A percentile compares a stretch with the other conserved stretches of the same genome.
Conservation (phyloP, 176 grass and related monocot species). For the Raddia guianensis region DNA sequence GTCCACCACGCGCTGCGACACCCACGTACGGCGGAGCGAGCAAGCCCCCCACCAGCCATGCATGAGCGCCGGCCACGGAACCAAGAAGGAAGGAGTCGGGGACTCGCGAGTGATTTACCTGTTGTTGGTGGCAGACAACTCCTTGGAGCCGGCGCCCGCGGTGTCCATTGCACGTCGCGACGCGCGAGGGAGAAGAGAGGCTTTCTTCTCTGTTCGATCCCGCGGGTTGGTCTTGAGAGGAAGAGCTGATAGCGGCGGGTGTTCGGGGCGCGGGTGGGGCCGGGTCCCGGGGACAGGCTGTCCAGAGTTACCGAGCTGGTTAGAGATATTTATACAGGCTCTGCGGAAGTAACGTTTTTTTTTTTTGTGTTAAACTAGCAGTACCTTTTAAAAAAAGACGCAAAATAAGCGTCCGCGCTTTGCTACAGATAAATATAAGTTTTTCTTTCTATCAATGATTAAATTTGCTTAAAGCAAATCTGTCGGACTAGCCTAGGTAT, state of each 20-base stretch:
- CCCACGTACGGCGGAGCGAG: background rate
- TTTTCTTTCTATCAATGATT: no score
- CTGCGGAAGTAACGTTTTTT: background rate
- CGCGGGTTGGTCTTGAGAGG: background rate
- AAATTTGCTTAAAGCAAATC: no score
- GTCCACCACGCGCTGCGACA: conserved; percentile 66
- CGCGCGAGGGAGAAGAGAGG: background rate
- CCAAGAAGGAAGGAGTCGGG: background rate
- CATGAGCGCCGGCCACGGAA: background rate
- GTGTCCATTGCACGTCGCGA: conserved; percentile 18
- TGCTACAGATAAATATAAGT: no score
- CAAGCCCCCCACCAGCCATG: conserved; percentile 5
- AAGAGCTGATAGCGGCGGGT: background rate
- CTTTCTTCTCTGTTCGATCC: conserved; percentile 13
- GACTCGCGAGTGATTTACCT: conserved; percentile 5
- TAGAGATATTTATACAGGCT: conserved; percentile 1
- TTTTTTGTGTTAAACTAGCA: no score
- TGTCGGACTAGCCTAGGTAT: no score
- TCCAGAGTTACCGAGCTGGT: no score
- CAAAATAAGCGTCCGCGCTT: no score
- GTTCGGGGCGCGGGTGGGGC: background rate
- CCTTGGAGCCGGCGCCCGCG: conserved; percentile 44
- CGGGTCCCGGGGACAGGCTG: background rate
- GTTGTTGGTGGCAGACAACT: conserved; percentile 4
- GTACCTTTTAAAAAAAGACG: no score